phyloP scores from a whole-genome alignment of 169 alveolate species.

The Cyclospora cayetanensis region DNA sequence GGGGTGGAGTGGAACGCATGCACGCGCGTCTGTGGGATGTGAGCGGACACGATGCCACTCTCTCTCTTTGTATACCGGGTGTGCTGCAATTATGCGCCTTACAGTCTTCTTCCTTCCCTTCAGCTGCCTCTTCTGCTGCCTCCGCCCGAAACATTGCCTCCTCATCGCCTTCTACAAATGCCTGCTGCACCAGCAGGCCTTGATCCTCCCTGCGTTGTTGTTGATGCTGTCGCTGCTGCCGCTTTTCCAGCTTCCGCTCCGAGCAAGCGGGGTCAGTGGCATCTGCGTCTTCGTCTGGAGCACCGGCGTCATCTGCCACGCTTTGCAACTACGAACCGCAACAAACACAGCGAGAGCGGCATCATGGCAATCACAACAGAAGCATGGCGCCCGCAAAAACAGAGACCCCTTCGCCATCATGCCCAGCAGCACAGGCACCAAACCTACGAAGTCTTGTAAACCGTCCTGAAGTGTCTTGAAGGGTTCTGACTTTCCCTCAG shows the following conservation, averaged over 20 bases:
- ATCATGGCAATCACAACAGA: background rate
- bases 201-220: background rate
- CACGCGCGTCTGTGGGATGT: background rate
- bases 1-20: background rate
- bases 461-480: background rate
- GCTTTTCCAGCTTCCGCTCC: background rate
- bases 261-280: background rate
- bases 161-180: slow-evolving; percentile 1
- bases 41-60: background rate
- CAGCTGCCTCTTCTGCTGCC: background rate
- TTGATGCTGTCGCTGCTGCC: background rate
- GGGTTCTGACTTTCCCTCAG: background rate
- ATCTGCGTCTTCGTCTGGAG: background rate
- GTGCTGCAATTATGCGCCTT: background rate
- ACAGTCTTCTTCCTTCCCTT: slow-evolving; percentile 2
- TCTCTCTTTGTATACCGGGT: background rate
- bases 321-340: background rate
- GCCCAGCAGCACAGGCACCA: slow-evolving; percentile 6
- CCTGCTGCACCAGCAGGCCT: slow-evolving; percentile 48
- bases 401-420: background rate
- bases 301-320: background rate
- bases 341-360: background rate
- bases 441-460: background rate
- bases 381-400: background rate
- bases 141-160: background rate